Evolutionary conservation across 2,329 filamentous ascomycete species (phyloP).

Genomic region (Ceratocystis lukuohia): DNA sequence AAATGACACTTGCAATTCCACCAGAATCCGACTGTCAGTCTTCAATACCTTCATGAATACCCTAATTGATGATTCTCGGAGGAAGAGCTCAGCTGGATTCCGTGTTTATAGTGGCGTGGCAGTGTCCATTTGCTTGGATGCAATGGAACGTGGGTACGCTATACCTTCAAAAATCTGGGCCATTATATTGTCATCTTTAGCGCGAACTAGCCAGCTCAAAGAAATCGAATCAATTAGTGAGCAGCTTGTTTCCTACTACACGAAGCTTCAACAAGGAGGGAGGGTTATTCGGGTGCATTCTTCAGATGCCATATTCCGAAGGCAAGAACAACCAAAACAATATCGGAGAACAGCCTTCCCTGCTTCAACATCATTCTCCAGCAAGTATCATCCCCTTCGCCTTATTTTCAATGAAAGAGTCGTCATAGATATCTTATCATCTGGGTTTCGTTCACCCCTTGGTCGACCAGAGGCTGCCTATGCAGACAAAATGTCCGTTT

Average conservation of each 20-base stretch:
- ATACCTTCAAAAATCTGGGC: constrained; percentile 12
- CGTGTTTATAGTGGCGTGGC: constrained; percentile 2
- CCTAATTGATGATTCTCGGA: constrained; percentile 1
- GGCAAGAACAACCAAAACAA: not conserved
- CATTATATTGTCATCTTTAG: constrained; percentile 7
- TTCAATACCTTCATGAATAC: constrained; percentile 14
- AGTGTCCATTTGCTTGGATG: constrained; percentile 8
- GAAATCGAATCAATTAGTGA: constrained; percentile 8
- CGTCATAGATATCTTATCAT: constrained; percentile 13
- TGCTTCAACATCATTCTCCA: constrained; percentile 6
- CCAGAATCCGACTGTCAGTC: constrained; percentile 6
- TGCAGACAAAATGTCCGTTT: constrained; percentile 4
- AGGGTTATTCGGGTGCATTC: constrained; percentile 13
- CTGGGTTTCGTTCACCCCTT: constrained; percentile 14
- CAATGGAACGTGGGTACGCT: constrained; percentile 13
- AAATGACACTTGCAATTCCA: not conserved
- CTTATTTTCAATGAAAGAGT: constrained; percentile 17
- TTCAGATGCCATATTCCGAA: constrained; percentile 15
- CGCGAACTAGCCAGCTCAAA: constrained; percentile 1
- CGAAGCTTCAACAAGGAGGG: not conserved
- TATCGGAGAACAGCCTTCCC: constrained; percentile 9
- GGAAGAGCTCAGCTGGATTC: not conserved
- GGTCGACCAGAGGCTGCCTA: not conserved
- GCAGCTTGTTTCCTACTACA: constrained; percentile 4
- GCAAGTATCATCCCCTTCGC: constrained; percentile 15